Evolutionary conservation across 2,329 filamentous ascomycete genomes (phyloP), one percentile per base, ranked within the genome.

Genomic region (Penicillium sp.): DNA sequence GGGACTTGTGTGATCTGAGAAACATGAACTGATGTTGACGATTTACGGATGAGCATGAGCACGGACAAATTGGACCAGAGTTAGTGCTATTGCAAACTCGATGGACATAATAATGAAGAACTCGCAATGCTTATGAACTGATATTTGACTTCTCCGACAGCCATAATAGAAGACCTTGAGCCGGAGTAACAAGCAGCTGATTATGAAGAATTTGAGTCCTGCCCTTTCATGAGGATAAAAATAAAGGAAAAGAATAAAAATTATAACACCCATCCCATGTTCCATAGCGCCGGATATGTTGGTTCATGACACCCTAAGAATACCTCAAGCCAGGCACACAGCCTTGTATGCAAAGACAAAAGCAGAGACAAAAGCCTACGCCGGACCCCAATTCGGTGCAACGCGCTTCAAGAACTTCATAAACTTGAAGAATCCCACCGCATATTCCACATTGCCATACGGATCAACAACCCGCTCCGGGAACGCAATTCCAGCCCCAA

Each of bases 361-460:
- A n/a, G 13, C 9, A 15, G 3, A 42, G 23, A 23, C 26, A 16
- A 42, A 2, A 28, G 15, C 47, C 44, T 29, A 51, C 16, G 44
- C 44, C 10, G 56, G 44, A 16, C 49, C 28, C 82, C 83, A 85
- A 16, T 71, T 67, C 15, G 80, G 81, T 18, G 76, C 71, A 4
- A 83, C 81, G 54, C 74, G 76, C 68, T 81, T 81, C 49, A 84
- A 67, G 60, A 80, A 85, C 43, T 78, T 82, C 82, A 86, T 85
- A 58, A 87, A 86, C 69, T 87, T 86, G 64, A 76, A 84, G 63
- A 86, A 79, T 0, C 84, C 84, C 46, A 86, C 84, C 0, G 82
- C 81, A 61, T 79, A 75, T 68, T 86, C 83, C 7, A 82, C 79
- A 65, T 85, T 85, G 0, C 83, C 83, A 38, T 78, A 70, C 1